Conservation (phyloP, 2,329 filamentous ascomycete species). For the Fusarium robinianum region DNA sequence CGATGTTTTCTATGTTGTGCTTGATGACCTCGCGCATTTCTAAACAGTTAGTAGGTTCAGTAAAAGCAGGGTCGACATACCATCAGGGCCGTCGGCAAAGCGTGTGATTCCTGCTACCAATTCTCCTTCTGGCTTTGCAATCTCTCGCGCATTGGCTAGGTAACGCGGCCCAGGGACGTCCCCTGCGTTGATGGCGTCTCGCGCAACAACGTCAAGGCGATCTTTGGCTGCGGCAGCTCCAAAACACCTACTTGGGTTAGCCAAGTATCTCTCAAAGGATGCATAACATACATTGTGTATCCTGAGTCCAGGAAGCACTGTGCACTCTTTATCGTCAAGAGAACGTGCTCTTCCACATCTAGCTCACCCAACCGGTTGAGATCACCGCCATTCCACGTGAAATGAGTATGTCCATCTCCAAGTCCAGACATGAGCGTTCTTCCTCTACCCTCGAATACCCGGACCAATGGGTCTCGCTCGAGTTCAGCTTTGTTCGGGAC, state of each 20-base stretch:
- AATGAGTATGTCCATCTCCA: constrained; percentile 20
- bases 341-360: constrained; percentile 19
- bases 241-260: constrained; percentile 16
- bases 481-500: not conserved
- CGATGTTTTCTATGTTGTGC: constrained; percentile 12
- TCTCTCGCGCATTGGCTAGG: constrained; percentile 20
- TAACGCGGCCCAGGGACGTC: constrained; percentile 19
- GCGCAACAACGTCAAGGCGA: constrained; percentile 19
- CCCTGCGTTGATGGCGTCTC: constrained; percentile 21
- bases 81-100: constrained; percentile 9
- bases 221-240: constrained; percentile 26
- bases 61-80: not conserved
- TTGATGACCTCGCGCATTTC: constrained; percentile 10
- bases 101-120: constrained; percentile 18
- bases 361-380: constrained; percentile 16
- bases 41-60: not conserved
- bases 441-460: constrained; percentile 13
- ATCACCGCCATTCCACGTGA: constrained; percentile 24
- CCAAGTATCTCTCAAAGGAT: too few relatives aligned
- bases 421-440: constrained; percentile 21
- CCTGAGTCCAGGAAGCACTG: constrained; percentile 23
- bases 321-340: constrained; percentile 18
- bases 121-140: constrained; percentile 18
- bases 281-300: constrained; percentile 25
- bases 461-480: constrained; percentile 4